Evolutionary conservation across 345 rosid genomes (phyloP).

Genomic region (Psidium guajava): DNA sequence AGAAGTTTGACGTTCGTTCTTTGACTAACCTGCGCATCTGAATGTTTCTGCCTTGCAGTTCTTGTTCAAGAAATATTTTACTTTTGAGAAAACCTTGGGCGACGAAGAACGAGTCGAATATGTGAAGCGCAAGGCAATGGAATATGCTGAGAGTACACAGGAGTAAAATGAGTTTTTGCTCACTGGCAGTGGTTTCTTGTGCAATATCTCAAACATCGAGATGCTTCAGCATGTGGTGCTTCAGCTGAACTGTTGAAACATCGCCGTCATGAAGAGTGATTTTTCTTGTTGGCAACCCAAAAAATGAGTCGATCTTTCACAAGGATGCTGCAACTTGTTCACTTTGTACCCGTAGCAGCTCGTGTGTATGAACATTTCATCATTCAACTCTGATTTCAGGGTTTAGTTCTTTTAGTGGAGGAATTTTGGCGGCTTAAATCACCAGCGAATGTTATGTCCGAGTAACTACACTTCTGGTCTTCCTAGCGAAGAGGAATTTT

Average conservation of each 20-base stretch:
- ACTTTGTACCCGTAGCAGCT: neutral
- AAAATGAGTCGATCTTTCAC: neutral
- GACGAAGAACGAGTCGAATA: conserved; percentile 50
- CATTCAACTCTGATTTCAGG: neutral
- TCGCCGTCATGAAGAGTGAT: neutral
- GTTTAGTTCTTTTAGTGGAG: neutral
- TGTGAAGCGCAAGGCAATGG: conserved; percentile 80
- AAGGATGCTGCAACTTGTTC: neutral
- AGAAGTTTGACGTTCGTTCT: neutral
- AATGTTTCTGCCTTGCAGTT: conserved; percentile 36
- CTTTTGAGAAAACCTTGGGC: conserved; percentile 53
- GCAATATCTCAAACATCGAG: neutral
- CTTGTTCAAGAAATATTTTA: conserved; percentile 80
- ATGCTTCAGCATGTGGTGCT: neutral
- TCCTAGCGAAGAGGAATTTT: neutral
- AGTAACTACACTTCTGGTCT: neutral
- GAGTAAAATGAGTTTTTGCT: neutral
- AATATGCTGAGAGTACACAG: conserved; percentile 53
- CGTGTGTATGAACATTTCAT: neutral
- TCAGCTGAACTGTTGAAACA: neutral
- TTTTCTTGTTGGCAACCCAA: neutral
- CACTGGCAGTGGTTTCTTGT: neutral
- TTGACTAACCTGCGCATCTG: neutral
- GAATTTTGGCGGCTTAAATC: neutral
- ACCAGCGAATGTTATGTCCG: neutral